These are phyloP conservation scores for Epichloe uncinata DNA, from an alignment of 2,329 filamentous ascomycete genomes.

Conservation along the genomic window DNA sequence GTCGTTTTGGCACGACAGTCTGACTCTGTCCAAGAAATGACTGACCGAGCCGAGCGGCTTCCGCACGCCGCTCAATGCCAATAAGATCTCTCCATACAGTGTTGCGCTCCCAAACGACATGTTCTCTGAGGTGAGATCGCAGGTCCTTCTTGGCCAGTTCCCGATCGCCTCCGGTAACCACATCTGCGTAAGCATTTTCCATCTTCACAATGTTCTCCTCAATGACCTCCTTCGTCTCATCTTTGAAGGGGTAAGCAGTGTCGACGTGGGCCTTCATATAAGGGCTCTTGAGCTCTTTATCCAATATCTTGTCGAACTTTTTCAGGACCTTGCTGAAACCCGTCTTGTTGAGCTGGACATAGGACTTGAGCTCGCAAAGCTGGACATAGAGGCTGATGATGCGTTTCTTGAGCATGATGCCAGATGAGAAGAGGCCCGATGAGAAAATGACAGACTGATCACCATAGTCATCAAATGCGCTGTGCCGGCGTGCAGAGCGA, in stretches of 20 bases:
- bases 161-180: conserved; percentile 73
- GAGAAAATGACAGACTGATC: conserved; percentile 57
- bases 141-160: conserved; percentile 70
- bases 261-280: conserved; percentile 68
- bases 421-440: conserved; percentile 49
- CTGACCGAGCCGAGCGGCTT: conserved; percentile 82
- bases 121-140: conserved; percentile 80
- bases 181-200: conserved; percentile 65
- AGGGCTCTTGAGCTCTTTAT: conserved; percentile 61
- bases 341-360: conserved; percentile 88
- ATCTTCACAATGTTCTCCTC: conserved; percentile 60
- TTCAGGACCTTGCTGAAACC: conserved; percentile 94
- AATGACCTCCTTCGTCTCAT: conserved; percentile 55
- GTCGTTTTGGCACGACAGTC: conserved; percentile 51
- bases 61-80: conserved; percentile 86
- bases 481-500: conserved; percentile 46
- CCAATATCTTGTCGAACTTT: conserved; percentile 95
- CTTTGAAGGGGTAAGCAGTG: conserved; percentile 67
- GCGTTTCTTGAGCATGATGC: conserved; percentile 84
- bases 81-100: conserved; percentile 99
- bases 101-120: conserved; percentile 97
- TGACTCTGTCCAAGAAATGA: conserved; percentile 67
- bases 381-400: conserved; percentile 80
- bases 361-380: conserved; percentile 90
- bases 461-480: conserved; percentile 63